Evolutionary conservation across 2,329 filamentous ascomycete species (phyloP).

Genomic region (Grosmannia clavigera): DNA sequence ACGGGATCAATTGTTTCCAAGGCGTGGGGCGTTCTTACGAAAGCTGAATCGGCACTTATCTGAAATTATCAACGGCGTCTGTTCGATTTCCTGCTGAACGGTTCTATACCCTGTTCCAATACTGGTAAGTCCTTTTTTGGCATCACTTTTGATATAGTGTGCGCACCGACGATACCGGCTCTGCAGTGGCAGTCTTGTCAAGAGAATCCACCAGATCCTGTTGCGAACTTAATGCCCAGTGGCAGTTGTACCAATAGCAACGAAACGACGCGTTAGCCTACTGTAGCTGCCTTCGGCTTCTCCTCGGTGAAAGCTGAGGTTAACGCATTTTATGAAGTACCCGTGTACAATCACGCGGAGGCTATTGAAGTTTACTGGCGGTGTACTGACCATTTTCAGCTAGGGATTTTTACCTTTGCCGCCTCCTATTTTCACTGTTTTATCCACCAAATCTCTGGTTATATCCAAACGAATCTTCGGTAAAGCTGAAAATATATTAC

Average conservation of each 20-base stretch:
- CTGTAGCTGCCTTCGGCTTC: background rate
- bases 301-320: background rate
- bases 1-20: constrained; percentile 5
- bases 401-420: background rate
- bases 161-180: too few species aligned
- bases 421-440: background rate
- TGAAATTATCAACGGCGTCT: constrained; percentile 1
- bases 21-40: constrained; percentile 7
- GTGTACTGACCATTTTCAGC: background rate
- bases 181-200: too few species aligned
- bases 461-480: background rate
- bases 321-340: background rate
- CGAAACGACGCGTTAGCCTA: background rate
- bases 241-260: background rate
- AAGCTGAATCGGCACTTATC: background rate
- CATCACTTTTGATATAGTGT: background rate
- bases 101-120: constrained; percentile 5
- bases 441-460: background rate
- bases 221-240: background rate
- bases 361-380: background rate
- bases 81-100: constrained; percentile 1
- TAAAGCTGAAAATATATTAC: background rate
- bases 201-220: too few species aligned
- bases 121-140: background rate
- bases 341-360: background rate